Conservation (phyloP, 2,329 filamentous ascomycete species). For the Aureobasidium subglaciale region DNA sequence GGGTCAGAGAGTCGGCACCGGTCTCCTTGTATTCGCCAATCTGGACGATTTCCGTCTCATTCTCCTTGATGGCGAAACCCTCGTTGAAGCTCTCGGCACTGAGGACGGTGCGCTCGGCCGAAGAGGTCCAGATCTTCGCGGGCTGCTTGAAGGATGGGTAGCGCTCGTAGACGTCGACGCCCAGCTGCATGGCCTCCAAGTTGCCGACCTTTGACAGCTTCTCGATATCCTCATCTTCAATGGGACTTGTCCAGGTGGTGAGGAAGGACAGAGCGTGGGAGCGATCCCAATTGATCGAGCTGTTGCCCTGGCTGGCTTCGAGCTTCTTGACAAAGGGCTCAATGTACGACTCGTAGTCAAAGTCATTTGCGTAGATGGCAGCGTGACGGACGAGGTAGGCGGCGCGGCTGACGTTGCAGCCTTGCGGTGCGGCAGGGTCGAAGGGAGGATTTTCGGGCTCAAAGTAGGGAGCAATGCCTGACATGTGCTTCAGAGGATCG, state of each 20-base stretch:
- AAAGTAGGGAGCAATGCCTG: constrained; percentile 46
- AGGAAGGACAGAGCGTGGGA: constrained; percentile 52
- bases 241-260: constrained; percentile 48
- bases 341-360: constrained; percentile 46
- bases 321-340: constrained; percentile 50
- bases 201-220: constrained; percentile 56
- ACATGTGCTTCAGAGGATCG: constrained; percentile 43
- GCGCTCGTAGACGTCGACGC: constrained; percentile 51
- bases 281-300: constrained; percentile 51
- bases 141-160: constrained; percentile 51
- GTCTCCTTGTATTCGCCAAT: constrained; percentile 51
- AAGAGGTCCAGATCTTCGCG: constrained; percentile 54
- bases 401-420: constrained; percentile 44
- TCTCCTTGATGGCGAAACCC: constrained; percentile 48
- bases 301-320: constrained; percentile 37
- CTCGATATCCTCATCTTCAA: constrained; percentile 50
- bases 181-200: constrained; percentile 53
- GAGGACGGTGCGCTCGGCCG: constrained; percentile 54
- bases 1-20: constrained; percentile 56
- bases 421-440: constrained; percentile 42
- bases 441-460: constrained; percentile 41
- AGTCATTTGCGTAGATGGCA: constrained; percentile 47
- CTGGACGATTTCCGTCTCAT: constrained; percentile 48
- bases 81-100: constrained; percentile 53
- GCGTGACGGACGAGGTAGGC: constrained; percentile 45